These are phyloP conservation scores for Pleurotus djamor DNA, from an alignment of 768 basidiomycete genomes.

Conservation along the genomic window DNA sequence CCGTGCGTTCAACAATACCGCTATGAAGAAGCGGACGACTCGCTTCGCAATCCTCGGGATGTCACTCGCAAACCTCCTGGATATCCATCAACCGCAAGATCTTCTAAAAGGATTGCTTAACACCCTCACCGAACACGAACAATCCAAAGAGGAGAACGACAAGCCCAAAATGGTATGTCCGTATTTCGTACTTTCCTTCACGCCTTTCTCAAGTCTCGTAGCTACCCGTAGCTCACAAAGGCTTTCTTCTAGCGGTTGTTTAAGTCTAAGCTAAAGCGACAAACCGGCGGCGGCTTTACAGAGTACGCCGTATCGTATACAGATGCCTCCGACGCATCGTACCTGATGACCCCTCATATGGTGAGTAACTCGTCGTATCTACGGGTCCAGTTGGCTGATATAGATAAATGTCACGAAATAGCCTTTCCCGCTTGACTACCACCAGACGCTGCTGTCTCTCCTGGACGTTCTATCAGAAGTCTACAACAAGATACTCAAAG, in stretches of 20 bases:
- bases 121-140: slow-evolving; percentile 75
- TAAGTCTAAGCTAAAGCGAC: slow-evolving; percentile 57
- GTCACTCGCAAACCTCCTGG: slow-evolving; percentile 80
- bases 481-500: slow-evolving; percentile 82
- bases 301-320: slow-evolving; percentile 62
- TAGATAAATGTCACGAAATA: slow-evolving; percentile 22
- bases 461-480: slow-evolving; percentile 88
- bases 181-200: not conserved
- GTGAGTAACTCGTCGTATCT: slow-evolving; percentile 35
- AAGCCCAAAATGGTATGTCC: slow-evolving; percentile 68
- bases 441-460: slow-evolving; percentile 84
- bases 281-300: slow-evolving; percentile 43
- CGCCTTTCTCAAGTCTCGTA: not conserved
- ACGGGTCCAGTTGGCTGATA: not conserved
- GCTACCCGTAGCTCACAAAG: not conserved
- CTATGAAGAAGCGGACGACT: slow-evolving; percentile 83
- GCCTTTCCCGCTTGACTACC: slow-evolving; percentile 91
- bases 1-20: slow-evolving; percentile 66
- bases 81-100: slow-evolving; percentile 79
- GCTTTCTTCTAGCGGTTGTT: slow-evolving; percentile 47
- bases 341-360: slow-evolving; percentile 71
- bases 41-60: slow-evolving; percentile 86
- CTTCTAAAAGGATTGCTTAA: slow-evolving; percentile 73
- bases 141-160: slow-evolving; percentile 70
- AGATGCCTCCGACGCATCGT: slow-evolving; percentile 63